Conservation (phyloP, 2,329 filamentous ascomycete genomes). For the Whalleya microplaca region DNA sequence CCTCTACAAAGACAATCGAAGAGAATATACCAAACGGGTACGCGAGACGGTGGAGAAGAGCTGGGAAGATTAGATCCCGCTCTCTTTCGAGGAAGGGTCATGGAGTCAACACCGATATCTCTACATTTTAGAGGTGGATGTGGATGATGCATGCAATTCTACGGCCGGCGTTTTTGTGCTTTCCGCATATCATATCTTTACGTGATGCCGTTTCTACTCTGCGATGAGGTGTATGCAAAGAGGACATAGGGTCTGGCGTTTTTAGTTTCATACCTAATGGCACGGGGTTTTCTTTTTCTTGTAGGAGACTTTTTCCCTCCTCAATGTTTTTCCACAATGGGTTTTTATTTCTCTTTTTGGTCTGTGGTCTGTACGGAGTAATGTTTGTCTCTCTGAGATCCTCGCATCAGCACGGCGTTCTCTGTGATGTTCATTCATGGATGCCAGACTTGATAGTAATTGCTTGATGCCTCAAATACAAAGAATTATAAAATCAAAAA, state of each 20-base stretch:
- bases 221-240: conserved; percentile 4
- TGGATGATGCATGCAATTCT: neutral
- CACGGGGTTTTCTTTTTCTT: too few relatives aligned
- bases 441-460: conserved; percentile 9
- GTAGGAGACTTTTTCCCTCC: neutral
- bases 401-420: conserved; percentile 20
- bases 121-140: neutral
- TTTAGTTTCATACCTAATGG: conserved; percentile 10
- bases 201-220: conserved; percentile 3
- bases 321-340: neutral
- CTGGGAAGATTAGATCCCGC: conserved; percentile 79
- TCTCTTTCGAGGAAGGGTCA: neutral
- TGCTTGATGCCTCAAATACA: conserved; percentile 4
- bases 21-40: conserved; percentile 94
- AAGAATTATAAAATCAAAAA: conserved; percentile 8
- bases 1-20: conserved; percentile 96
- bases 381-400: conserved; percentile 4
- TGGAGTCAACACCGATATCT: neutral
- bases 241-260: conserved; percentile 19
- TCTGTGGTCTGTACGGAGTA: conserved; percentile 3
- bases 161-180: neutral
- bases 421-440: conserved; percentile 11
- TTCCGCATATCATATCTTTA: conserved; percentile 5
- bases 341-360: neutral
- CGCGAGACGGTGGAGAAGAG: conserved; percentile 98